Conservation (phyloP, 163 green algal genomes). For the Prototheca stagnorum region DNA sequence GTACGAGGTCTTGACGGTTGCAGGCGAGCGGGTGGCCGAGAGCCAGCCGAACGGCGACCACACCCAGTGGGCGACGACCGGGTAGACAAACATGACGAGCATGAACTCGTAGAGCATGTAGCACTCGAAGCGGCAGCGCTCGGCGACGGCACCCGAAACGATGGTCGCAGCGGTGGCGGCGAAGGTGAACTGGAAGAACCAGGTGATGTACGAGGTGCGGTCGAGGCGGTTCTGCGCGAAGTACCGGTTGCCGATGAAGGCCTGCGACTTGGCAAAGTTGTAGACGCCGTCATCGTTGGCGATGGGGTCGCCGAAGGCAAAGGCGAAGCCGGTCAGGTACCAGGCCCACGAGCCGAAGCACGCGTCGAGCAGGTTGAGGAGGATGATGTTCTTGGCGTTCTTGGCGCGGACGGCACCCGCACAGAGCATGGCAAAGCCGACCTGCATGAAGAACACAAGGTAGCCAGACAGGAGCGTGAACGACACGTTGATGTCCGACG, state of each 20-base stretch:
- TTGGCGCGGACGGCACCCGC: constrained; percentile 38
- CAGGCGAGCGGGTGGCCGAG: constrained; percentile 7
- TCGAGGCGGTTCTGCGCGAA: constrained; percentile 35
- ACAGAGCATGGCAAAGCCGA: constrained; percentile 41
- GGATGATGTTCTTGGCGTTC: constrained; percentile 51
- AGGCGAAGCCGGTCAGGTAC: constrained; percentile 38
- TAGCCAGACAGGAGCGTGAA: constrained; percentile 18
- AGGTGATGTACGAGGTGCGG: constrained; percentile 18
- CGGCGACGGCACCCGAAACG: constrained; percentile 56
- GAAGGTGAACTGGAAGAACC: constrained; percentile 71
- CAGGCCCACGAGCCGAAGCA: constrained; percentile 31
- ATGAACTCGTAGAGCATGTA: constrained; percentile 72
- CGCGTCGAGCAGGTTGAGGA: constrained; percentile 46
- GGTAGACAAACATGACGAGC: constrained; percentile 75
- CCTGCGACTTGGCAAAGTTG: background rate
- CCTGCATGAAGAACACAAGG: constrained; percentile 43
- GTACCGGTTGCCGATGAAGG: constrained; percentile 38
- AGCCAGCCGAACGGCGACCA: constrained; percentile 47
- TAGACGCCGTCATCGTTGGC: constrained; percentile 1
- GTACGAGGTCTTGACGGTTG: constrained; percentile 10
- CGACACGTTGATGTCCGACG: constrained; percentile 9
- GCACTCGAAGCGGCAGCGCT: constrained; percentile 39
- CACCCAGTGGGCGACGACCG: constrained; percentile 61
- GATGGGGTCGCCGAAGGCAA: constrained; percentile 25
- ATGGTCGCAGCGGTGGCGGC: constrained; percentile 57